Conservation (phyloP, 305 asterid species). For the Fraxinus baroniana region DNA sequence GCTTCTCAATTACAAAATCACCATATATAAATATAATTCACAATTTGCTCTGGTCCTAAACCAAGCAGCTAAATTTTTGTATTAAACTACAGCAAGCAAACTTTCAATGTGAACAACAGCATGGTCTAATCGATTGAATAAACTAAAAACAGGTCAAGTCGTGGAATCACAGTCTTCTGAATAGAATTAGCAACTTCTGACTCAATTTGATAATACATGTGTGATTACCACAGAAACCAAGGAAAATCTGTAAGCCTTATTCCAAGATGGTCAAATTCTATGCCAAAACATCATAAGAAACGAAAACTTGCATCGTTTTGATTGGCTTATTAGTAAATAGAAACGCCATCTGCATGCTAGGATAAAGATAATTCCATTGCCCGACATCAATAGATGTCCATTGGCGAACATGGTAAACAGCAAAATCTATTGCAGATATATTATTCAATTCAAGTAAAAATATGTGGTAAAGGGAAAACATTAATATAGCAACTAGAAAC, state of each 20-base stretch:
- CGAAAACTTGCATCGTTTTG: background rate
- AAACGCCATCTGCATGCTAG: background rate
- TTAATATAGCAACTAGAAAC: constrained; percentile 4
- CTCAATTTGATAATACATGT: background rate
- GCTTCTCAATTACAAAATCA: background rate
- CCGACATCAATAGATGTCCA: background rate
- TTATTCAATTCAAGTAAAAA: constrained; percentile 15
- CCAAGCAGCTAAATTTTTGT: background rate
- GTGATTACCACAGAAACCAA: background rate
- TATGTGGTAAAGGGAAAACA: background rate
- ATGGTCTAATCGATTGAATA: background rate
- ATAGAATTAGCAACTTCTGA: background rate
- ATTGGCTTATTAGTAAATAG: constrained; percentile 8
- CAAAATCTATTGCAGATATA: background rate
- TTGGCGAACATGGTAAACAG: constrained; percentile 5
- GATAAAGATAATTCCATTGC: background rate
- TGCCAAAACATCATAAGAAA: background rate
- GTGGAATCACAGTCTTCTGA: background rate
- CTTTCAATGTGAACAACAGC: constrained; percentile 5
- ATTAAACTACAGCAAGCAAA: background rate
- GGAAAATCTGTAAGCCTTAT: background rate
- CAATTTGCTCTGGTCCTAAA: background rate
- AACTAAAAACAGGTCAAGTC: background rate
- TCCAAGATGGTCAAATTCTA: background rate
- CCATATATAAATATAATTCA: background rate